Percentiles rank a stretch among this genome's conserved stretches.
phyloP scores from a whole-genome alignment of 1,139 yeast genomes.

The Diutina rugosa region DNA sequence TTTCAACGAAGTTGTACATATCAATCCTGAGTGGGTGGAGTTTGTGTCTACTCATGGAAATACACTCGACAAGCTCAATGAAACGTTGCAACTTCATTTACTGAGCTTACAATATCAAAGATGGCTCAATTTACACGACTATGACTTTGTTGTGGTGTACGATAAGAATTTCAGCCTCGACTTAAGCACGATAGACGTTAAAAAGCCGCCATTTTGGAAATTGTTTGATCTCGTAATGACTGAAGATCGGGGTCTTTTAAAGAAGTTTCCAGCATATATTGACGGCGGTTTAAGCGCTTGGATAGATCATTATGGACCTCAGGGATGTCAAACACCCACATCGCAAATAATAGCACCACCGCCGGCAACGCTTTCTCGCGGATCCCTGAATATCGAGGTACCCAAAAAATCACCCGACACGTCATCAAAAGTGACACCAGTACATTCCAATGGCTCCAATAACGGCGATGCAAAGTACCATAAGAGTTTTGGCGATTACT shows the following conservation, averaged over 20 bases:
- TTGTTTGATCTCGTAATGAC: not conserved
- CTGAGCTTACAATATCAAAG: constrained; percentile 38
- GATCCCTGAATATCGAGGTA: not conserved
- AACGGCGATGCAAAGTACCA: not conserved
- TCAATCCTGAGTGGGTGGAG: constrained; percentile 48
- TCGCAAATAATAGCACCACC: not conserved
- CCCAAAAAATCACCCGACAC: not conserved
- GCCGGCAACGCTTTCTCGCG: not conserved
- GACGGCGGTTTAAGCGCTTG: not conserved
- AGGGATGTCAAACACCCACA: not conserved
- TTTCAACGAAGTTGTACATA: constrained; percentile 42
- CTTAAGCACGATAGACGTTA: not conserved
- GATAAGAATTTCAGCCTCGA: not conserved
- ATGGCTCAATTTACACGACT: constrained; percentile 40
- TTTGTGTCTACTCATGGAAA: constrained; percentile 6
- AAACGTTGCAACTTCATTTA: constrained; percentile 37
- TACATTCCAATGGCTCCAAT: not conserved
- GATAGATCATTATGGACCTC: not conserved
- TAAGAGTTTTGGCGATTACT: not conserved
- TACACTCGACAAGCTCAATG: constrained; percentile 50
- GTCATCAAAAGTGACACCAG: constrained; percentile 3
- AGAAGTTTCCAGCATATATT: not conserved
- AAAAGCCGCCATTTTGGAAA: not conserved
- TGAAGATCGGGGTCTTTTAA: not conserved
- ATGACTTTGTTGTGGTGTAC: constrained; percentile 51